A percentile compares a stretch with the other conserved stretches of the same genome.
phyloP scores from a whole-genome alignment of 2,329 filamentous ascomycete species.

The Pseudocercospora macadamiae region DNA sequence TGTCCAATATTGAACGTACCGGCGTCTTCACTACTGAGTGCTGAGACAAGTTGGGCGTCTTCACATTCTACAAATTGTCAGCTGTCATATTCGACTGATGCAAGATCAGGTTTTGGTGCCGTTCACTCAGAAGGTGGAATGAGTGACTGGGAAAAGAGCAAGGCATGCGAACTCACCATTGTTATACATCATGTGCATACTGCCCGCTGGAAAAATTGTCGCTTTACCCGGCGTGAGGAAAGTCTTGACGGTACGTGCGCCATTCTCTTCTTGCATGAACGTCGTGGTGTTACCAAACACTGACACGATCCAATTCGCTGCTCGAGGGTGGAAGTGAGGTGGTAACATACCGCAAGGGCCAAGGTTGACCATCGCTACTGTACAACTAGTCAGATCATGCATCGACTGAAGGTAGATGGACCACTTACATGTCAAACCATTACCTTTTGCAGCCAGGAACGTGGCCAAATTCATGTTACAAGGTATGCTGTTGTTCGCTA shows the following conservation, averaged over 20 bases:
- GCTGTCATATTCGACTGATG: too few relatives aligned
- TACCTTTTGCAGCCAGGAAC: slow-evolving; percentile 52
- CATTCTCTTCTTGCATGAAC: slow-evolving; percentile 58
- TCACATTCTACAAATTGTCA: slow-evolving; percentile 45
- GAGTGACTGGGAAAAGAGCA: neutral
- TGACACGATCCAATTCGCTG: slow-evolving; percentile 54
- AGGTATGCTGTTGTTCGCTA: too few relatives aligned
- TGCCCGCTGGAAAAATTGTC: slow-evolving; percentile 55
- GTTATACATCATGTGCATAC: slow-evolving; percentile 56
- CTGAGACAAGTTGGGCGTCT: slow-evolving; percentile 54
- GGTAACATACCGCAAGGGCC: slow-evolving; percentile 58
- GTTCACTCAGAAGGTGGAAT: neutral
- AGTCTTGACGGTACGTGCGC: slow-evolving; percentile 47
- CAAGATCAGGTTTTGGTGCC: too few relatives aligned
- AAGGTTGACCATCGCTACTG: slow-evolving; percentile 45
- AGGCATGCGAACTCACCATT: slow-evolving; percentile 41
- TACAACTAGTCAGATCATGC: slow-evolving; percentile 10
- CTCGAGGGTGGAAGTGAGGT: slow-evolving; percentile 55
- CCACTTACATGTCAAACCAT: slow-evolving; percentile 52
- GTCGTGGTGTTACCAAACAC: slow-evolving; percentile 54
- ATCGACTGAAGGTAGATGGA: neutral
- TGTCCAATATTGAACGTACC: slow-evolving; percentile 56
- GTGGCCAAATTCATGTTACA: slow-evolving; percentile 57
- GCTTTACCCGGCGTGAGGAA: slow-evolving; percentile 50
- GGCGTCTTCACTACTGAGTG: slow-evolving; percentile 53